Conservation (phyloP, 1,284 basidiomycete genomes). For the Rhodofomes roseus region DNA sequence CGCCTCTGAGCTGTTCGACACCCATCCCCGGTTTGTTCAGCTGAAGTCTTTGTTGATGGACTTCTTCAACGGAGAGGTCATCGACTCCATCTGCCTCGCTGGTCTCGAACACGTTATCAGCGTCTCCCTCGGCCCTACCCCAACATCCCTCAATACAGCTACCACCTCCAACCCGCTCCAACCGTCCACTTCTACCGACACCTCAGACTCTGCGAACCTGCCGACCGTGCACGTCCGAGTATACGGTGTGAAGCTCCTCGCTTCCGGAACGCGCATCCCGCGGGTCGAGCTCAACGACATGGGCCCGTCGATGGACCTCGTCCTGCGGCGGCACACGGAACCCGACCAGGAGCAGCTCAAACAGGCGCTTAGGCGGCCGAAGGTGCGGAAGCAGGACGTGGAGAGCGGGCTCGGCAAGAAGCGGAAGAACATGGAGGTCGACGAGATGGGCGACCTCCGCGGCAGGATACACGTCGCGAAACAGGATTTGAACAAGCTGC, state of each 20-base stretch:
- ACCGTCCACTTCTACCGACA: conserved; percentile 24
- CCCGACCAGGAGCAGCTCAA: conserved; percentile 81
- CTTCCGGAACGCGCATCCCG: conserved; percentile 77
- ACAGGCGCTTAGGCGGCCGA: conserved; percentile 80
- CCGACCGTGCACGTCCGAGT: conserved; percentile 88
- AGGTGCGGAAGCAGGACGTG: conserved; percentile 81
- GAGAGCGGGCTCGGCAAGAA: conserved; percentile 90
- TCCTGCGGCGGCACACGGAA: conserved; percentile 70
- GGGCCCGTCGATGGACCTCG: conserved; percentile 90
- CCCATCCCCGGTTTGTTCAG: conserved; percentile 87
- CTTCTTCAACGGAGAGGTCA: conserved; percentile 86
- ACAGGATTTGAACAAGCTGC: conserved; percentile 86
- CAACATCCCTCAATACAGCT: conserved; percentile 44
- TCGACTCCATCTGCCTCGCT: conserved; percentile 81
- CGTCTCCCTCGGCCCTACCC: conserved; percentile 73
- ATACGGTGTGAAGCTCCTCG: conserved; percentile 75
- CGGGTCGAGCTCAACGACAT: conserved; percentile 83
- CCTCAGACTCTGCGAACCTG: conserved; percentile 41
- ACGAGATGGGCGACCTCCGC: conserved; percentile 97
- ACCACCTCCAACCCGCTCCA: conserved; percentile 28
- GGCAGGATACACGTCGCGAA: conserved; percentile 87
- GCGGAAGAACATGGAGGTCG: conserved; percentile 93
- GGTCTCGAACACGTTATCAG: conserved; percentile 93
- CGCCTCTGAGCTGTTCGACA: conserved; percentile 89
- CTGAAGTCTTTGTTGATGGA: conserved; percentile 91